Conservation (phyloP, 148 eudicot species). For the Tetragonia tetragonoides region DNA sequence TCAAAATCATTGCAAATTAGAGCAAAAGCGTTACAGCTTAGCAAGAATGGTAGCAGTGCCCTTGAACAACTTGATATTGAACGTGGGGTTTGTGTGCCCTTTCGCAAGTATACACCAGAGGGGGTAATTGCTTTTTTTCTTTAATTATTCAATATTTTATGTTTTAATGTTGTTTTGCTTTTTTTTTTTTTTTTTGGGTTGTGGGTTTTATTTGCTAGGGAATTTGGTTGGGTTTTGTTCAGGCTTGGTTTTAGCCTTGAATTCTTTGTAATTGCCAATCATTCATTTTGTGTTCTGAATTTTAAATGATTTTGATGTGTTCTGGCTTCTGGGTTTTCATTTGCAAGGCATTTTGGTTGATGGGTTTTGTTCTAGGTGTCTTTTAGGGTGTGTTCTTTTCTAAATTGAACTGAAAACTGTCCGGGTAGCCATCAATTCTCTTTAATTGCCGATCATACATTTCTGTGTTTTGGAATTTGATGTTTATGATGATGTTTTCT, state of each 20-base stretch:
- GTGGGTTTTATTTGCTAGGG: not conserved
- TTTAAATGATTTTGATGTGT: not conserved
- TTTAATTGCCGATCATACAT: too few species aligned
- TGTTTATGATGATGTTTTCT: not conserved
- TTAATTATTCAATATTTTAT: not conserved
- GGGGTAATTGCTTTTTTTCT: constrained; percentile 31
- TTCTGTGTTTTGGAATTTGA: too few species aligned
- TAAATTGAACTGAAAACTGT: too few species aligned
- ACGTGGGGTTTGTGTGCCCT: constrained; percentile 96
- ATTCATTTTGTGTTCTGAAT: not conserved
- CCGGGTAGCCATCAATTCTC: not conserved
- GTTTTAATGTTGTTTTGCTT: not conserved
- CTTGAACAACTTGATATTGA: constrained; percentile 86
- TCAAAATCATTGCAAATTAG: constrained; percentile 17
- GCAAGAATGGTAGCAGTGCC: constrained; percentile 45
- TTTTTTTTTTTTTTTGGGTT: not conserved
- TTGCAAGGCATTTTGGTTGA: not conserved
- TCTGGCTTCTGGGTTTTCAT: not conserved
- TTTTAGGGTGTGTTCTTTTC: not conserved
- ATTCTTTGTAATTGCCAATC: not conserved
- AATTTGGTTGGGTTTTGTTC: constrained; percentile 19
- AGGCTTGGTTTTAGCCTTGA: constrained; percentile 2
- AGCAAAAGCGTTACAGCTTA: constrained; percentile 33
- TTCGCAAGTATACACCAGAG: constrained; percentile 87
- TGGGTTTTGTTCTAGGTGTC: not conserved